phyloP scores from a whole-genome alignment of 352 stramenopile genomes.

The Phytopythium chamaehyphon region DNA sequence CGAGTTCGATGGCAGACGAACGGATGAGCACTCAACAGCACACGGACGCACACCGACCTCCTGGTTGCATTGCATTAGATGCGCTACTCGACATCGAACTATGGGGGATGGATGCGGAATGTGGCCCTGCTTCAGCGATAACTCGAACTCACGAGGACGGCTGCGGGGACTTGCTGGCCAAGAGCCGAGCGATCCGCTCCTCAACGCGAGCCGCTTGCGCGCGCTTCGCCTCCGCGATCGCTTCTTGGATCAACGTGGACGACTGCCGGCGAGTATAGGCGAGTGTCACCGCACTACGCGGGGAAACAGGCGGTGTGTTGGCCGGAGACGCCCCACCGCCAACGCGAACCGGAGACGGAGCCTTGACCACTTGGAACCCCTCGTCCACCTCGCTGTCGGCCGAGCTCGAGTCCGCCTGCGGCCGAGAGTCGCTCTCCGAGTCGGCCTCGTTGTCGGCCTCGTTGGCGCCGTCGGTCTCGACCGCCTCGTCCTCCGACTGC shows the following conservation, averaged over 20 bases:
- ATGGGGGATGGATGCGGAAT: too few relatives aligned
- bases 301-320: slow-evolving; percentile 32
- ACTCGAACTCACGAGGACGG: too few relatives aligned
- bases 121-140: too few relatives aligned
- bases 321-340: slow-evolving; percentile 15
- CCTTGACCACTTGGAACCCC: slow-evolving; percentile 36
- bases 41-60: too few relatives aligned
- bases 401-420: slow-evolving; percentile 7
- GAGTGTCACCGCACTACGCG: slow-evolving; percentile 15
- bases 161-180: slow-evolving; percentile 12
- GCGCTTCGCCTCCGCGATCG: slow-evolving; percentile 45
- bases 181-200: slow-evolving; percentile 57
- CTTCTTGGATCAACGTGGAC: slow-evolving; percentile 37
- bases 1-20: too few relatives aligned
- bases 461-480: slow-evolving; percentile 22
- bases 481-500: slow-evolving; percentile 32
- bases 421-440: slow-evolving; percentile 4
- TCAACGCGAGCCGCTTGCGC: slow-evolving; percentile 54
- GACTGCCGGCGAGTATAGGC: slow-evolving; percentile 33
- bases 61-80: too few relatives aligned
- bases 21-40: too few relatives aligned
- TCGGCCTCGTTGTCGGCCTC: slow-evolving; percentile 15
- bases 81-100: too few relatives aligned
- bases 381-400: slow-evolving; percentile 34
- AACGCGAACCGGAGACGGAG: slow-evolving; percentile 5